Percentiles rank a stretch among this genome's conserved stretches.
These are phyloP conservation scores for Colletotrichum agaves DNA, from an alignment of 2,329 filamentous ascomycete species.

Conservation along the genomic window DNA sequence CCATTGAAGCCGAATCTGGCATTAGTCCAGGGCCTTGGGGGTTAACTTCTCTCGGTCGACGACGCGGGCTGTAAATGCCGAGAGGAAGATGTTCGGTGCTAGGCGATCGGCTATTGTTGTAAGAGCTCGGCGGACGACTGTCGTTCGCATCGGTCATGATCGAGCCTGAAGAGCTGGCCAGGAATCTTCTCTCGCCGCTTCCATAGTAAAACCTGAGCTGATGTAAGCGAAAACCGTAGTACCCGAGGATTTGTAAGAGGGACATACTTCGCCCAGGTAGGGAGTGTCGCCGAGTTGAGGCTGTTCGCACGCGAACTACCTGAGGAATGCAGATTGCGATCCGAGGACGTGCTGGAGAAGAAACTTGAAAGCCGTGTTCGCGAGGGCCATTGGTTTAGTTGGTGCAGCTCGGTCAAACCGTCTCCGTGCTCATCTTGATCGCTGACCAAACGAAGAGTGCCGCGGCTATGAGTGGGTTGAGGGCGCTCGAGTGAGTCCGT, in stretches of 20 bases:
- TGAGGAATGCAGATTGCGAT: conserved; percentile 64
- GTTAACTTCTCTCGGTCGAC: conserved; percentile 52
- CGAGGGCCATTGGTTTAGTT: conserved; percentile 63
- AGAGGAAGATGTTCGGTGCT: conserved; percentile 60
- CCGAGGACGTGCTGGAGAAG: conserved; percentile 60
- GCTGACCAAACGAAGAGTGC: conserved; percentile 58
- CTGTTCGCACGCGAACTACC: conserved; percentile 60
- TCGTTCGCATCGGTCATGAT: conserved; percentile 59
- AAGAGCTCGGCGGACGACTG: conserved; percentile 58
- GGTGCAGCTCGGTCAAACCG: conserved; percentile 68
- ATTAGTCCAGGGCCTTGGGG: conserved; percentile 43
- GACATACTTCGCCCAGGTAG: conserved; percentile 64
- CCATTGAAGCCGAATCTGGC: conserved; percentile 54
- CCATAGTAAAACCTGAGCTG: conserved; percentile 73
- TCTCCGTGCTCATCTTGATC: conserved; percentile 74
- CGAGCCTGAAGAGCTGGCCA: conserved; percentile 60
- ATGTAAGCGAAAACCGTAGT: too few species aligned
- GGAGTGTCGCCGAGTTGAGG: conserved; percentile 57
- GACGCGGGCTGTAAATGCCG: conserved; percentile 58
- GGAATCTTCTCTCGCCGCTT: conserved; percentile 67
- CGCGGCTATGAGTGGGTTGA: conserved; percentile 55
- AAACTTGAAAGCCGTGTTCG: conserved; percentile 63
- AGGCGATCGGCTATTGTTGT: conserved; percentile 60
- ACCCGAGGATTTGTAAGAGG: background rate
- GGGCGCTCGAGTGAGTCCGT: conserved; percentile 63